These are phyloP conservation scores for Juncus effusus DNA, from an alignment of 176 grass and related monocot species.

Conservation along the genomic window DNA sequence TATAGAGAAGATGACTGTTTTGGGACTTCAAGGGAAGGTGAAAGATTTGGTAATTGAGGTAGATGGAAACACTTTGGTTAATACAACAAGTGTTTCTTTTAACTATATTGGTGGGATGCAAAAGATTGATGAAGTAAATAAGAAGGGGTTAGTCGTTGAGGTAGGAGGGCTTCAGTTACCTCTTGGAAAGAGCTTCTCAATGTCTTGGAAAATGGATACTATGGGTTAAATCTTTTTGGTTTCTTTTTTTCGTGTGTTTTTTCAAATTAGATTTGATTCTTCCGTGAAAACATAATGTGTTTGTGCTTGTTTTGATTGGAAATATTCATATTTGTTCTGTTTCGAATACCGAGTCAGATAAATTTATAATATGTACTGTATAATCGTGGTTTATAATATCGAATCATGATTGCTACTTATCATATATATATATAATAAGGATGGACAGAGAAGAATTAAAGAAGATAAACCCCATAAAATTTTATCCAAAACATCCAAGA, in stretches of 20 bases:
- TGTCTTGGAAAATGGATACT: slow-evolving; percentile 61
- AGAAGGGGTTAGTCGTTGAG: slow-evolving; percentile 45
- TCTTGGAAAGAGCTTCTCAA: slow-evolving; percentile 67
- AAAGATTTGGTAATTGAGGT: slow-evolving; percentile 33
- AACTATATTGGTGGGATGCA: not conserved
- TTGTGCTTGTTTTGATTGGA: no score
- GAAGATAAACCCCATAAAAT: no score
- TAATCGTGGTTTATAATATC: no score
- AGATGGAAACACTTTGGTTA: slow-evolving; percentile 26
- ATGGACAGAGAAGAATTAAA: no score
- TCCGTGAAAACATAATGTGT: no score
- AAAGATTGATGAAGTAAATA: slow-evolving; percentile 11
- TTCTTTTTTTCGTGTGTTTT: slow-evolving; percentile 20
- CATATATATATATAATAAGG: no score
- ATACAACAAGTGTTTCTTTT: slow-evolving; percentile 31
- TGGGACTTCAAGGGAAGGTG: slow-evolving; percentile 51
- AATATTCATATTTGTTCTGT: no score
- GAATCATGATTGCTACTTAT: no score
- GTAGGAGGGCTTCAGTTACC: slow-evolving; percentile 53
- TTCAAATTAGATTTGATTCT: no score
- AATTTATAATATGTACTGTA: no score
- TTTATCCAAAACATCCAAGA: no score
- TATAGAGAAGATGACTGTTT: slow-evolving; percentile 55
- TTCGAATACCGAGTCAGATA: no score
- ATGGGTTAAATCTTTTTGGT: slow-evolving; percentile 9